phyloP scores from a whole-genome alignment of 169 alveolate genomes.

The Plasmodium billcollinsi region DNA sequence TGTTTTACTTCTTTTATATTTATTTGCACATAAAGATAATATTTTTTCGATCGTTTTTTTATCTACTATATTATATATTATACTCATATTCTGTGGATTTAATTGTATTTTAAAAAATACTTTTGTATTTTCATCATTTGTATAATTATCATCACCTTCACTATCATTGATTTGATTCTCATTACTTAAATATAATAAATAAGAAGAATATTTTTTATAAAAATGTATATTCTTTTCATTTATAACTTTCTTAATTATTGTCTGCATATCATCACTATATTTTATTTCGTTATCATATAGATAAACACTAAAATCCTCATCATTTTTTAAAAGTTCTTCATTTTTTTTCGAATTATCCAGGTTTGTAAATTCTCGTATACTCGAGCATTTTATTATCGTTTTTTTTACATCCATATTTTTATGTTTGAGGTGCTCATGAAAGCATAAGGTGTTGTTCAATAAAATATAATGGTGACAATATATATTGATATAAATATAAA shows the following conservation, averaged over 20 bases:
- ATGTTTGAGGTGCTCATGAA: no score
- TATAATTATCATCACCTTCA: slow-evolving; percentile 8
- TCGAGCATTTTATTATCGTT: no score
- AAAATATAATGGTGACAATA: no score
- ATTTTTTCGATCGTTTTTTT: slow-evolving; percentile 54
- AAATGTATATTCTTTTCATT: slow-evolving; percentile 52
- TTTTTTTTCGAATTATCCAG: not conserved
- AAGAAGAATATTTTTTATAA: slow-evolving; percentile 64
- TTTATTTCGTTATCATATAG: slow-evolving; percentile 54
- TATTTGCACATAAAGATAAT: slow-evolving; percentile 40
- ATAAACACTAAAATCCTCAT: slow-evolving; percentile 26
- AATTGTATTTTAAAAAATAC: slow-evolving; percentile 66
- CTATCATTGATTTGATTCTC: slow-evolving; percentile 17
- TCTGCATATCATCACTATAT: slow-evolving; percentile 54
- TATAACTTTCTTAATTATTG: slow-evolving; percentile 44
- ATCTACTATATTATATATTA: slow-evolving; percentile 47
- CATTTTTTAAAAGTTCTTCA: slow-evolving; percentile 1
- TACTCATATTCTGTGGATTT: slow-evolving; percentile 35
- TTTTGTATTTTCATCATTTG: slow-evolving; percentile 35
- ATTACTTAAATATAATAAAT: slow-evolving; percentile 36
- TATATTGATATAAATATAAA: no score
- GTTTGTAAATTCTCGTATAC: no score
- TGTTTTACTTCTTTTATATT: slow-evolving; percentile 72
- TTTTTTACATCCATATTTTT: no score
- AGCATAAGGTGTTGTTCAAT: no score